A percentile compares a stretch with the other conserved stretches of the same genome.
Conservation (phyloP, 345 rosid species). For the Anacardium occidentale region DNA sequence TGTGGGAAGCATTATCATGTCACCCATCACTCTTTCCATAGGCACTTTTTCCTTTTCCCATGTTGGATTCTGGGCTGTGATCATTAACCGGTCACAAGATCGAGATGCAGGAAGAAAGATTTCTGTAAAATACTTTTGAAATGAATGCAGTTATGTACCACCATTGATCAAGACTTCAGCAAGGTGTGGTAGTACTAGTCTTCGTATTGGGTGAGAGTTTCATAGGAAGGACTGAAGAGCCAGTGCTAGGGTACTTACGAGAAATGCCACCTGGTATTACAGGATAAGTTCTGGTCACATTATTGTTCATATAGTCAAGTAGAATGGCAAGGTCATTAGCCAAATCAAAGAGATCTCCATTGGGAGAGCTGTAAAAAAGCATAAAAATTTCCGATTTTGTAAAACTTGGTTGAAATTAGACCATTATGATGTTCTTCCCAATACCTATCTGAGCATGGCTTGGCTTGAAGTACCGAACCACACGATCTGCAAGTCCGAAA, state of each 20-base stretch:
- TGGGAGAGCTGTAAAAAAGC: conserved; percentile 47
- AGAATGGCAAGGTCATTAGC: conserved; percentile 46
- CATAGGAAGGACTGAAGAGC: conserved; percentile 47
- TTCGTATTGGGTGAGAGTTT: conserved; percentile 2
- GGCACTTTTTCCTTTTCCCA: conserved; percentile 53
- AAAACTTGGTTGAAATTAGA: conserved; percentile 24
- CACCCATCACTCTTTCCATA: conserved; percentile 40
- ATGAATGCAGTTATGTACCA: conserved; percentile 28
- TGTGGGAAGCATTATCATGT: conserved; percentile 50
- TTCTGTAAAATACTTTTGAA: conserved; percentile 14
- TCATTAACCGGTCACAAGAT: conserved; percentile 28
- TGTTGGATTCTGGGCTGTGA: conserved; percentile 22
- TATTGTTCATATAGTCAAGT: conserved; percentile 34
- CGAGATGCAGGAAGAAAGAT: conserved; percentile 19
- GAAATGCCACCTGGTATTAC: conserved; percentile 47
- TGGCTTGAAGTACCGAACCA: conserved; percentile 26
- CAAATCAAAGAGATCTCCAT: conserved; percentile 48
- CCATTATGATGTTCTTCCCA: conserved; percentile 21
- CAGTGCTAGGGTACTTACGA: conserved; percentile 53
- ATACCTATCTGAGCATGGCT: conserved; percentile 28
- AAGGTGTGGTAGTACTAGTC: neutral
- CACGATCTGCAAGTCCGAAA: conserved; percentile 11
- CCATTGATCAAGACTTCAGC: conserved; percentile 44
- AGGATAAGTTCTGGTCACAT: conserved; percentile 39
- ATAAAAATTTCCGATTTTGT: conserved; percentile 43